Base-by-base conservation (phyloP, 2,329 filamentous ascomycete genomes). In the Colletotrichum sp. region DNA sequence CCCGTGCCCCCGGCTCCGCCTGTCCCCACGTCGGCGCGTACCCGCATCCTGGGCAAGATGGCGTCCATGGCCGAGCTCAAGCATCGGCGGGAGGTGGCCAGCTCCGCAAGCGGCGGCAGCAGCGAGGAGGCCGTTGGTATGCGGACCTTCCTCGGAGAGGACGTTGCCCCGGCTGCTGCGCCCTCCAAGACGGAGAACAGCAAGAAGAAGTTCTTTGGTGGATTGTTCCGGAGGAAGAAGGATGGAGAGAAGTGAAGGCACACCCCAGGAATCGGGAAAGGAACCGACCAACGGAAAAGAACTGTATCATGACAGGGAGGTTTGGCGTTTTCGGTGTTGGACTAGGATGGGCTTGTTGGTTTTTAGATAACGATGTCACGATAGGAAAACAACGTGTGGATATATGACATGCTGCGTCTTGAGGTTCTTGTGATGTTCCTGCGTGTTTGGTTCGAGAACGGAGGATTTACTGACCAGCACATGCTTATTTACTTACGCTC, bases 21-120 rank as follows among this genome's bases (percentile, higher is more conserved):
- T n/a, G 28, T 15, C n/a, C 55, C 55, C 5, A 58, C 32, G 9
- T 43, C 71, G 5, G 28, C 64, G n/a, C 64, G 58, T 2, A 60
- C 34, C 21, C 61, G 36, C 26, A 18, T 69, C n/a, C 18, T 66
- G 28, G 74, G 70, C 36, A 76, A 74, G 58, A 36, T 69, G 36
- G 74, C 30, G 32, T 76, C 70, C 10, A 69, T 76, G 74, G 48
- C 57, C 58, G 74, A 76, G 58, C 70, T 76, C 43, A 76, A 69
- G 58, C 58, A 66, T n/a, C 52, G 65, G 32, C 58, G 58, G n/a
- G 71, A 69, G 24, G 34, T 34, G 21, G 36, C 15, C 18, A 65
- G 64, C 34, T 28, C 67, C 36, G 43, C 57, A 24, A 43, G 67
- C 30, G 43, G 43, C 52, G 36, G 65, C 9, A 68, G 63, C 5